Evolutionary conservation across 2,329 filamentous ascomycete species (phyloP).

Genomic region (Pseudogymnoascus sp.): DNA sequence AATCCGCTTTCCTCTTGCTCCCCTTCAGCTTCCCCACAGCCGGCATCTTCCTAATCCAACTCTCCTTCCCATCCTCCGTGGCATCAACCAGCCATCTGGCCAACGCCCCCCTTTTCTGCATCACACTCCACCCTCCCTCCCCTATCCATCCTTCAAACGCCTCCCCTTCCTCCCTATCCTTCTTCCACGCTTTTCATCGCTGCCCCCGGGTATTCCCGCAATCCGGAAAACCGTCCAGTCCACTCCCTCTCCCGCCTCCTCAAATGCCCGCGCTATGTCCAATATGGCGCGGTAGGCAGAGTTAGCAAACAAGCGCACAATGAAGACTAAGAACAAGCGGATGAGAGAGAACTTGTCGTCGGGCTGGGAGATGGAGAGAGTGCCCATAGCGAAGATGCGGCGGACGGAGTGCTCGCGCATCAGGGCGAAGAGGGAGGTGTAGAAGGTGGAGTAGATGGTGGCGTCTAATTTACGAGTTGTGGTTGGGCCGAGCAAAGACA

Average conservation of each 20-base stretch:
- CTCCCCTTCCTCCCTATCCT: constrained; percentile 17
- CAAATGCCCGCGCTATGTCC: constrained; percentile 21
- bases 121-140: constrained; percentile 19
- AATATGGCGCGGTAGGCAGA: constrained; percentile 19
- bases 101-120: constrained; percentile 20
- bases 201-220: constrained; percentile 13
- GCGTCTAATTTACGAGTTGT: constrained; percentile 15
- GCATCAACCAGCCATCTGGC: constrained; percentile 22
- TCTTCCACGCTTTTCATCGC: constrained; percentile 13
- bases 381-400: constrained; percentile 22
- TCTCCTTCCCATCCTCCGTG: constrained; percentile 22
- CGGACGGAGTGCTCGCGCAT: constrained; percentile 17
- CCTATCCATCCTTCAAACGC: constrained; percentile 21
- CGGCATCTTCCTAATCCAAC: constrained; percentile 9
- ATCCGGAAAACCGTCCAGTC: constrained; percentile 24
- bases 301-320: constrained; percentile 20
- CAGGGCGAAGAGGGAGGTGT: constrained; percentile 19
- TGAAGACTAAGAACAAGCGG: constrained; percentile 20
- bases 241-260: constrained; percentile 19
- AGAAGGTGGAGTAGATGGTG: constrained; percentile 20
- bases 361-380: constrained; percentile 22
- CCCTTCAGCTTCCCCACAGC: constrained; percentile 21
- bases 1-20: constrained; percentile 22
- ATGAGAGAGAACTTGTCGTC: constrained; percentile 16
- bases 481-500: background rate